These are phyloP conservation scores for Suillus brevipes DNA, from an alignment of 768 basidiomycete species.

Conservation along the genomic window DNA sequence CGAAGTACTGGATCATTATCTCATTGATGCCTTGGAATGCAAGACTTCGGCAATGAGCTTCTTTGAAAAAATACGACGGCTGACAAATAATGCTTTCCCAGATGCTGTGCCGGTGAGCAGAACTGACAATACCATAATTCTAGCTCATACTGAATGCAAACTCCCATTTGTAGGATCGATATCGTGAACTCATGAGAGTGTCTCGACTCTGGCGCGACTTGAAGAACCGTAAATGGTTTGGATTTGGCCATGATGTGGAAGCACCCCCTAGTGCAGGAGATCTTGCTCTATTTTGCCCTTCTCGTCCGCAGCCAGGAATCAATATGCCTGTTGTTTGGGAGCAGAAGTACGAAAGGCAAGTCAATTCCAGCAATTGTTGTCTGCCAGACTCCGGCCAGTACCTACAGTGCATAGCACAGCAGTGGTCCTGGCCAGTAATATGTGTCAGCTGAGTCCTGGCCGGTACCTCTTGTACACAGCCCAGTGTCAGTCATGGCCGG, in stretches of 20 bases:
- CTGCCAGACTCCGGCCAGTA: too few species aligned
- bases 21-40: conserved; percentile 10
- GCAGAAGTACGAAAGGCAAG: conserved; percentile 8
- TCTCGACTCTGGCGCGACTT: conserved; percentile 8
- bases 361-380: too few species aligned
- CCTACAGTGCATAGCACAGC: too few species aligned
- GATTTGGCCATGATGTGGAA: conserved; percentile 14
- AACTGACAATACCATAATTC: too few species aligned
- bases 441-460: too few species aligned
- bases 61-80: conserved; percentile 2
- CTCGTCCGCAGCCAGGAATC: conserved; percentile 28
- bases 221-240: conserved; percentile 6
- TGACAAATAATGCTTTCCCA: conserved; percentile 8
- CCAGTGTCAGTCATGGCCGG: too few species aligned
- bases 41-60: conserved; percentile 15
- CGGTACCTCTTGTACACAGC: too few species aligned
- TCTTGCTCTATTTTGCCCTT: conserved; percentile 26
- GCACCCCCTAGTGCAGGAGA: conserved; percentile 4
- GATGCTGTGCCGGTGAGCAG: background rate
- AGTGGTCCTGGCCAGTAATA: too few species aligned
- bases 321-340: conserved; percentile 26
- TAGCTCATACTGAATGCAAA: too few species aligned
- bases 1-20: conserved; percentile 7
- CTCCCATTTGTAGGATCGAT: conserved; percentile 17
- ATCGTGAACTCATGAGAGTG: conserved; percentile 15